A percentile compares a stretch with the other conserved stretches of the same genome.
Evolutionary conservation across 2,329 filamentous ascomycete genomes (phyloP).

Genomic region (Calonectria hawksworthii): DNA sequence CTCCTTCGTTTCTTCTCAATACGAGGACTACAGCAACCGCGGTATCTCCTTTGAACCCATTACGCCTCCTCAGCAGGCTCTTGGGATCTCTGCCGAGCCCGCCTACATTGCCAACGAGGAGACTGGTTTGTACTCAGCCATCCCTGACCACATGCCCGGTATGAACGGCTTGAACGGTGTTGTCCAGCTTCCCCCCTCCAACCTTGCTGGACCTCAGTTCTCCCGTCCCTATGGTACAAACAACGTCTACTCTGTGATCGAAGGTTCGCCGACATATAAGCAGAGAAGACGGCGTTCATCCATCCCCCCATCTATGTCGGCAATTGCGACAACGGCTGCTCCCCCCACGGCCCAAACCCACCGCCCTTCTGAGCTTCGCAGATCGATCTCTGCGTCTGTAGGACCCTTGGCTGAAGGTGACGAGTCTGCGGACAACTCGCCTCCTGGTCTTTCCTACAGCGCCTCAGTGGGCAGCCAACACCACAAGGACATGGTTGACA

Average conservation of each 20-base stretch:
- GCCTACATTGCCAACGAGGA: conserved; percentile 99
- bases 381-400: conserved; percentile 91
- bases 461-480: conserved; percentile 75
- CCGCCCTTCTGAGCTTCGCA: conserved; percentile 89
- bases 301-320: conserved; percentile 83
- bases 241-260: conserved; percentile 95
- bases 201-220: conserved; percentile 85
- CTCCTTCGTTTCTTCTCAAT: conserved; percentile 98
- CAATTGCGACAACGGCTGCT: conserved; percentile 76
- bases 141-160: conserved; percentile 84
- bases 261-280: conserved; percentile 99
- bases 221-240: conserved; percentile 78
- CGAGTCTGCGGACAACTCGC: conserved; percentile 83
- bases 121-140: conserved; percentile 94
- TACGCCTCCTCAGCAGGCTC: conserved; percentile 91
- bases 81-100: conserved; percentile 86
- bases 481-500: conserved; percentile 83
- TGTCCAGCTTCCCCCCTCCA: conserved; percentile 91
- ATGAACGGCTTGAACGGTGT: conserved; percentile 86
- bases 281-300: conserved; percentile 94
- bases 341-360: conserved; percentile 75
- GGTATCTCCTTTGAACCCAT: conserved; percentile 97
- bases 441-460: conserved; percentile 81
- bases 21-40: conserved; percentile 97
- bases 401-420: conserved; percentile 85